A percentile compares a stretch with the other conserved stretches of the same genome.
These are phyloP conservation scores for Lasiosphaeria ovina DNA, from an alignment of 495 filamentous ascomycete species.

Conservation along the genomic window DNA sequence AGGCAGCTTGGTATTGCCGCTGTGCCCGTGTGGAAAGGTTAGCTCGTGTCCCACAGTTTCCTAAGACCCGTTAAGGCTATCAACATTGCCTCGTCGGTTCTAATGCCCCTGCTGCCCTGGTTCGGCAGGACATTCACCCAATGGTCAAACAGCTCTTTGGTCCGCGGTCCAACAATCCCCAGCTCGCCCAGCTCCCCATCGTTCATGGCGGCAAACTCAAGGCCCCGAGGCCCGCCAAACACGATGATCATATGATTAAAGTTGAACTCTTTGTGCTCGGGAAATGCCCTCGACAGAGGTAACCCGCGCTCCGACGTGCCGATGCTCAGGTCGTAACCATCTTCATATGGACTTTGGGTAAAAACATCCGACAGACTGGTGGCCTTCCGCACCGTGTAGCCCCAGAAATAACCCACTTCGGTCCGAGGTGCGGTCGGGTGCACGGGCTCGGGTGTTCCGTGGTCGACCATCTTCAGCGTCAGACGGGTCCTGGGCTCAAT, in stretches of 20 bases:
- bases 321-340: conserved; percentile 66
- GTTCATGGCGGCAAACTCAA: conserved; percentile 66
- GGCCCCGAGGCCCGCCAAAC: conserved; percentile 70
- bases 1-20: background rate
- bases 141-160: conserved; percentile 67
- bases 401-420: conserved; percentile 75
- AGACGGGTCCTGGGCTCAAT: conserved; percentile 62
- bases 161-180: conserved; percentile 52
- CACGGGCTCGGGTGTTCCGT: conserved; percentile 52
- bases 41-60: conserved; percentile 47
- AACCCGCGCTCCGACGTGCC: conserved; percentile 72
- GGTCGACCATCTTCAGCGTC: conserved; percentile 59
- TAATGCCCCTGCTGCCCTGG: conserved; percentile 73
- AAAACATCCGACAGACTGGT: conserved; percentile 61
- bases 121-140: conserved; percentile 74
- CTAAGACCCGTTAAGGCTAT: conserved; percentile 61
- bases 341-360: conserved; percentile 60
- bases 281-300: conserved; percentile 48
- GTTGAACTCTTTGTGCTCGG: conserved; percentile 36
- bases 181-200: conserved; percentile 58
- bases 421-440: conserved; percentile 60
- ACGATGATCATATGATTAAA: conserved; percentile 69
- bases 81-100: conserved; percentile 77
- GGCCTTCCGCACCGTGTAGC: conserved; percentile 61
- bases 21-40: background rate